These are phyloP conservation scores for Abortiporus biennis DNA, from an alignment of 1,284 basidiomycete species.

Conservation along the genomic window DNA sequence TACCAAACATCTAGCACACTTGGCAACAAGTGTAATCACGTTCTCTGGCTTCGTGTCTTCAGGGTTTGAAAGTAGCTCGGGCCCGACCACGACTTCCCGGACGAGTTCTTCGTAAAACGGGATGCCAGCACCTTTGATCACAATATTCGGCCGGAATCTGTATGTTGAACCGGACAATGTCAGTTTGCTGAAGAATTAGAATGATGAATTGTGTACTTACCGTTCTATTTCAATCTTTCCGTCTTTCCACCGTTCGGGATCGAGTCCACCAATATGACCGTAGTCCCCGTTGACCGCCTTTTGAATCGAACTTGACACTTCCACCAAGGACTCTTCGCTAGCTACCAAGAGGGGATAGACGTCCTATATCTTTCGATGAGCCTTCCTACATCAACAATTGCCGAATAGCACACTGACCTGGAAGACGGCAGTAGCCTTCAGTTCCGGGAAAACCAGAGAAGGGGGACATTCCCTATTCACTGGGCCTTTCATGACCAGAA, in stretches of 20 bases:
- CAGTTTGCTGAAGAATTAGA: not conserved
- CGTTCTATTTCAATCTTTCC: conserved; percentile 54
- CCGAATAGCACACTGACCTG: conserved; percentile 34
- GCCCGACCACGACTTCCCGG: conserved; percentile 47
- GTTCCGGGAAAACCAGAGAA: conserved; percentile 47
- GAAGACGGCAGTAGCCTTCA: conserved; percentile 50
- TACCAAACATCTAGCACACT: conserved; percentile 68
- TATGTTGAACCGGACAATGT: not conserved
- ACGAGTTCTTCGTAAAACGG: conserved; percentile 50
- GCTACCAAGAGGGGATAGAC: conserved; percentile 63
- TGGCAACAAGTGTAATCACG: conserved; percentile 52
- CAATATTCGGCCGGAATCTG: conserved; percentile 72
- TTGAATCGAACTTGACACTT: conserved; percentile 40
- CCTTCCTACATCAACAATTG: not conserved
- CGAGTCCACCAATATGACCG: conserved; percentile 40
- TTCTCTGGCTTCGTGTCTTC: conserved; percentile 21
- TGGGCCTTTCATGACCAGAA: conserved; percentile 63
- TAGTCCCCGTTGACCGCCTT: conserved; percentile 11
- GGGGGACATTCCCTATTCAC: conserved; percentile 42
- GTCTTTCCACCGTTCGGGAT: conserved; percentile 44
- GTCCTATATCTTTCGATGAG: conserved; percentile 43
- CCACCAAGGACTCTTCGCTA: conserved; percentile 55
- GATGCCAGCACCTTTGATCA: conserved; percentile 46
- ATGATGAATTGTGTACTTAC: conserved; percentile 27
- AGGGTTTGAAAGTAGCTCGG: conserved; percentile 15